Conservation (phyloP, 1,139 yeast genomes). For the Suzukiozyma palmioleophila region DNA sequence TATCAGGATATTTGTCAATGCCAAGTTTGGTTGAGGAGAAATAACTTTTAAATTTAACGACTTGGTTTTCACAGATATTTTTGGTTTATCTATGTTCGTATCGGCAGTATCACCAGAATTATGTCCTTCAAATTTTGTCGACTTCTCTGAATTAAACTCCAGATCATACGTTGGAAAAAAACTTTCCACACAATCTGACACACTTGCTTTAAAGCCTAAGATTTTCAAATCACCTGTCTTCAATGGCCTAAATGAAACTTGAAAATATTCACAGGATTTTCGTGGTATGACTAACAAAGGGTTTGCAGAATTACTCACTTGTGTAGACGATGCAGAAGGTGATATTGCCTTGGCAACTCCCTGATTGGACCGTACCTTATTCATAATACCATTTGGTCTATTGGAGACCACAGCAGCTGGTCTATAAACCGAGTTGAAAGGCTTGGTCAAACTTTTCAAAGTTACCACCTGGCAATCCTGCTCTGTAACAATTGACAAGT, state of each 20-base stretch:
- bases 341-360: background rate
- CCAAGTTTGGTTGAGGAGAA: constrained; percentile 63
- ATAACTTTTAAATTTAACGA: constrained; percentile 39
- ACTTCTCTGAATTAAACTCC: constrained; percentile 13
- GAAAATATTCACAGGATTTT: constrained; percentile 25
- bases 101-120: constrained; percentile 1
- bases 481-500: constrained; percentile 41
- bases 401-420: background rate
- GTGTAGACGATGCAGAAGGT: constrained; percentile 1
- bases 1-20: constrained; percentile 49
- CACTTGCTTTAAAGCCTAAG: constrained; percentile 25
- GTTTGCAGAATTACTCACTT: constrained; percentile 4
- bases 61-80: constrained; percentile 11
- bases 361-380: constrained; percentile 1
- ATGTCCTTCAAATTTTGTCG: constrained; percentile 1
- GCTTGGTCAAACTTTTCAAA: constrained; percentile 14
- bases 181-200: constrained; percentile 28
- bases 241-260: constrained; percentile 34
- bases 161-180: constrained; percentile 27
- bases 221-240: constrained; percentile 27
- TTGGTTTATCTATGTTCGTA: background rate
- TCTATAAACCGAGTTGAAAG: constrained; percentile 3
- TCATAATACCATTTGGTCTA: background rate
- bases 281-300: constrained; percentile 21
- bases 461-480: constrained; percentile 27